Evolutionary conservation across 2,329 filamentous ascomycete species (phyloP).

Genomic region (Paracoccidioides brasiliensis): DNA sequence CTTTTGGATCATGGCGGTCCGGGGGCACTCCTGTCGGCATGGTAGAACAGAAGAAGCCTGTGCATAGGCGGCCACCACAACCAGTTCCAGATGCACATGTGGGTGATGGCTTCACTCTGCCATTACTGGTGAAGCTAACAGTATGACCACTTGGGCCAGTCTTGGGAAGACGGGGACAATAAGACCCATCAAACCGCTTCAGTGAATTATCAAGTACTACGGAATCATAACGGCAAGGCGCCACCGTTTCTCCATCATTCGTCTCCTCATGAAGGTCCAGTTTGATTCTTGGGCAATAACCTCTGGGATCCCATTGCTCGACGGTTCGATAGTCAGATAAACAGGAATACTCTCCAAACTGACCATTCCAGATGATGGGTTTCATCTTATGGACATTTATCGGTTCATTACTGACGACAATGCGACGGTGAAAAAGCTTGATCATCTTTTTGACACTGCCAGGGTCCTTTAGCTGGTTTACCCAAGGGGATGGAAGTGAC

Average conservation of each 20-base stretch:
- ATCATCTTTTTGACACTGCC: conserved; percentile 1
- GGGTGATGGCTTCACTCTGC: neutral
- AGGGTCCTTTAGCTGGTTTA: neutral
- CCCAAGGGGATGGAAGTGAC: neutral
- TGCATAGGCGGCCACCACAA: neutral
- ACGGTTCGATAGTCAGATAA: neutral
- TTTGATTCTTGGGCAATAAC: neutral
- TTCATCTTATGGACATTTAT: neutral
- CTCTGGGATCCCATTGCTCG: neutral
- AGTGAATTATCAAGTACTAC: neutral
- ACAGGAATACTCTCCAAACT: neutral
- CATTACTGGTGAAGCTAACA: neutral
- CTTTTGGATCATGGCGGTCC: neutral
- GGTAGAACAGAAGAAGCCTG: neutral
- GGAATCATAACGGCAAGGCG: neutral
- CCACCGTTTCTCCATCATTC: neutral
- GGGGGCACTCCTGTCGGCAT: neutral
- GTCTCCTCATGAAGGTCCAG: neutral
- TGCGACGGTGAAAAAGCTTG: neutral
- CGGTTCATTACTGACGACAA: neutral
- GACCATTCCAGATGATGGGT: neutral
- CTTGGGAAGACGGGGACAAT: neutral
- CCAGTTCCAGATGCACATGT: neutral
- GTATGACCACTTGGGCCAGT: neutral
- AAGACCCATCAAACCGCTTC: neutral